Base-by-base conservation (phyloP, 345 rosid species). In the Noccaea caerulescens region DNA sequence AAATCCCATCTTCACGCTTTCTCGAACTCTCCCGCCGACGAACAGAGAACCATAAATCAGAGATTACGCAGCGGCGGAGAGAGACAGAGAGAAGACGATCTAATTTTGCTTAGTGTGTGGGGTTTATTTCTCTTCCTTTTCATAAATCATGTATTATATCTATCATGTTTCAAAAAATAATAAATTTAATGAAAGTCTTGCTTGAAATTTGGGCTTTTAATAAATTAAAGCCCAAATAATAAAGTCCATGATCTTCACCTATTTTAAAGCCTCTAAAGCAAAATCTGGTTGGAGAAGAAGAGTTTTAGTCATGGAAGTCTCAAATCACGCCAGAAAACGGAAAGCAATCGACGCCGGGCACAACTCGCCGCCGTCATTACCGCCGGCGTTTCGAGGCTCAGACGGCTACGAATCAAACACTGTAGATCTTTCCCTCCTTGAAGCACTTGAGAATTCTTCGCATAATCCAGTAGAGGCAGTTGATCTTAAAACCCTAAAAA, bases 391-490 rank as follows among this genome's bases (percentile, higher is more conserved):
- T 49, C 58, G 70, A 37, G 58, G 69, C 23, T 47, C 73, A 16
- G 68, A 72, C 36, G 76, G 55, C 3, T 57, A 56, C 74, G 83
- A 77, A 12, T 13, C 76, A 45, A 94, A 79, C 71, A 66, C 66
- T 43, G 53, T 83, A 67, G 98, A 91, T 77, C 79, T 87, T 60
- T 84, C 92, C 56, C 89, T 93, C 20, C 91, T 93, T 5, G 97
- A 93, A 79, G 97, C 96, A 53, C 54, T 91, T 3, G 98, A 91
- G 72, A 86, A 85, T 62, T 87, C 96, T 52, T 88, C 97, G 5
- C 92, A 88, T 3, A 63, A 63, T 56, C 39, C 81, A 58, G 86
- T 90, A 6, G 96, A 91, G 34, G 81, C 76, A 14, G 87, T 93
- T 33, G 98, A 93, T 85, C 79, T 83, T 45, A 89, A 89, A 58